phyloP scores from a whole-genome alignment of 2,329 filamentous ascomycete genomes.

The Aquanectria penicillioides region DNA sequence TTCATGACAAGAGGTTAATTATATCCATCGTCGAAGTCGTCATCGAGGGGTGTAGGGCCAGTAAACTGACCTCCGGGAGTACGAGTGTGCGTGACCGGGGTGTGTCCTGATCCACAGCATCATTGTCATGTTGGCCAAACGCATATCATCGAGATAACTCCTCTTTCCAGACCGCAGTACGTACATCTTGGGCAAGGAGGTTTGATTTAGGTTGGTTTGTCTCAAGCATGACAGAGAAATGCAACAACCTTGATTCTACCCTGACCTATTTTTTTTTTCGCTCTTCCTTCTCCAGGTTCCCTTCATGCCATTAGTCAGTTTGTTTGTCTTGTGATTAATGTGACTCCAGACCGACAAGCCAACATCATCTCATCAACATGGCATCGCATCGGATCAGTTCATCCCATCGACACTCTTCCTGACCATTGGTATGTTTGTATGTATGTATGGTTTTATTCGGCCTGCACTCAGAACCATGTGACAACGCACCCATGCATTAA shows the following conservation, averaged over 20 bases:
- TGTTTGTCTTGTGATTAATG: no score
- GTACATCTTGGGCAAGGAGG: background rate
- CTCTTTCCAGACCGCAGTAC: background rate
- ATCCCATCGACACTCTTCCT: no score
- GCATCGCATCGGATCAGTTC: conserved; percentile 6
- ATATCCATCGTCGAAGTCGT: background rate
- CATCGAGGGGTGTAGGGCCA: conserved; percentile 1
- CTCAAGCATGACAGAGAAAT: background rate
- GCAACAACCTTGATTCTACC: no score
- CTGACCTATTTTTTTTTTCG: no score
- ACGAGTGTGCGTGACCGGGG: background rate
- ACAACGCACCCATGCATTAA: conserved; percentile 10
- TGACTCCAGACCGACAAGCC: background rate
- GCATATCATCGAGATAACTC: conserved; percentile 4
- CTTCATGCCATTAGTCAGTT: background rate
- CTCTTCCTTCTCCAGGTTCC: background rate
- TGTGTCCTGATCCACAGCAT: background rate
- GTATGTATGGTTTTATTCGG: no score
- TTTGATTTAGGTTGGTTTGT: conserved; percentile 4
- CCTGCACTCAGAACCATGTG: background rate
- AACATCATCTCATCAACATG: background rate
- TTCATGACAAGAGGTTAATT: background rate
- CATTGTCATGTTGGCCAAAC: conserved; percentile 5
- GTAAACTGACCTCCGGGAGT: background rate
- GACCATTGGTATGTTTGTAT: background rate